A percentile compares a stretch with the other conserved stretches of the same genome.
These are phyloP conservation scores for Claviceps purpurea DNA, from an alignment of 2,329 filamentous ascomycete species.

Conservation along the genomic window DNA sequence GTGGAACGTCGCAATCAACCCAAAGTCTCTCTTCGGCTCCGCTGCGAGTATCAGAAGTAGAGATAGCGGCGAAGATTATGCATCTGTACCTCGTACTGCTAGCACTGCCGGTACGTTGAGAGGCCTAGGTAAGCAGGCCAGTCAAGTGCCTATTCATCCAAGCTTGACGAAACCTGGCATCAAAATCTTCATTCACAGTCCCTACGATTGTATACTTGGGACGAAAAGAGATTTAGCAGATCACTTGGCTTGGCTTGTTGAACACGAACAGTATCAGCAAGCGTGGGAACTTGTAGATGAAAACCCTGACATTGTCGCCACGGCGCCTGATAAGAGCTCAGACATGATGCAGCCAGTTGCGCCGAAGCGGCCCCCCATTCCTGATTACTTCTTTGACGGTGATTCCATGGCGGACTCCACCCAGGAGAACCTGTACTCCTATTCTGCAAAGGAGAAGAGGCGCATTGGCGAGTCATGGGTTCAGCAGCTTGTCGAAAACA, in stretches of 20 bases:
- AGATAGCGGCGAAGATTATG: constrained; percentile 43
- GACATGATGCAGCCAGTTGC: constrained; percentile 28
- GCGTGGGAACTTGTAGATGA: constrained; percentile 85
- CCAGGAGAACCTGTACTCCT: constrained; percentile 44
- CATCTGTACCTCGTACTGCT: constrained; percentile 32
- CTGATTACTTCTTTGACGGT: constrained; percentile 65
- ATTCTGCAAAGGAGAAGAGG: constrained; percentile 74
- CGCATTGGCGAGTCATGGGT: constrained; percentile 90
- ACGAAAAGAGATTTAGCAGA: constrained; percentile 78
- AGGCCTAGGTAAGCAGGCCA: constrained; percentile 10
- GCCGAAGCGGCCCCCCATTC: constrained; percentile 24
- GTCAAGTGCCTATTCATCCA: constrained; percentile 31
- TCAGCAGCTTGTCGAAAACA: constrained; percentile 62
- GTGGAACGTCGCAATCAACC: constrained; percentile 84
- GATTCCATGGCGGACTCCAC: constrained; percentile 40
- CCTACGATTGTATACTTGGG: constrained; percentile 89
- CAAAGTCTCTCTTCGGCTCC: constrained; percentile 76
- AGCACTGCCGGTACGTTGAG: constrained; percentile 21
- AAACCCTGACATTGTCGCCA: constrained; percentile 59
- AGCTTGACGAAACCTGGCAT: constrained; percentile 41
- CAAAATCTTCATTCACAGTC: constrained; percentile 88
- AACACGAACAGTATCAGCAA: constrained; percentile 66
- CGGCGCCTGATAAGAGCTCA: constrained; percentile 24
- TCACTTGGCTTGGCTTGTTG: constrained; percentile 73
- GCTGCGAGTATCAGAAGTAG: constrained; percentile 60